phyloP scores from a whole-genome alignment of 805 yeast species.

The Jamesozyma jinghongensis region DNA sequence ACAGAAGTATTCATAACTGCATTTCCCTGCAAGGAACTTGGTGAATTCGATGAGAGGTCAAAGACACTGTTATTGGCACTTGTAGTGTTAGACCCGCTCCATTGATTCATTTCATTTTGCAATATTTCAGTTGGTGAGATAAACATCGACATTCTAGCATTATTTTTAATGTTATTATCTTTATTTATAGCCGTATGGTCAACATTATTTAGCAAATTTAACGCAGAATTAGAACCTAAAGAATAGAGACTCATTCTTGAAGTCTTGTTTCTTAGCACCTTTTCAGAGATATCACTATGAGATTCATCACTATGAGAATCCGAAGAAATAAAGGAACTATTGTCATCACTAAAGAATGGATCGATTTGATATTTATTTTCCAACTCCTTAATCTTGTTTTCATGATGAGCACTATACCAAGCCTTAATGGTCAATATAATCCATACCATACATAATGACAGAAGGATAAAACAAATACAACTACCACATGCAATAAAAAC shows the following conservation, averaged over 20 bases:
- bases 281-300: slow-evolving; percentile 20
- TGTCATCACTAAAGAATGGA: slow-evolving; percentile 9
- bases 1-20: slow-evolving; percentile 5
- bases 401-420: slow-evolving; percentile 23
- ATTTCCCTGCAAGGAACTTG: too few species aligned
- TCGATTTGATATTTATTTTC: slow-evolving; percentile 15
- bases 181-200: not conserved
- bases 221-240: slow-evolving; percentile 25
- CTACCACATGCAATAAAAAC: slow-evolving; percentile 73
- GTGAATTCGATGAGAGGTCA: slow-evolving; percentile 11
- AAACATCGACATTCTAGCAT: slow-evolving; percentile 37
- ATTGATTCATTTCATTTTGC: slow-evolving; percentile 10
- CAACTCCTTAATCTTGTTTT: slow-evolving; percentile 15
- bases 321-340: slow-evolving; percentile 7
- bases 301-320: slow-evolving; percentile 21
- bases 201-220: slow-evolving; percentile 18
- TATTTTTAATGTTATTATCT: slow-evolving; percentile 3
- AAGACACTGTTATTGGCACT: slow-evolving; percentile 4
- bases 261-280: slow-evolving; percentile 14
- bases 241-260: slow-evolving; percentile 26
- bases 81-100: slow-evolving; percentile 6
- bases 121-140: slow-evolving; percentile 44
- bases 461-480: slow-evolving; percentile 46
- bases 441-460: slow-evolving; percentile 19
- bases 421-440: slow-evolving; percentile 18